Evolutionary conservation across 176 grass and related monocot species (phyloP).

Genomic region (Phoenix dactylifera): DNA sequence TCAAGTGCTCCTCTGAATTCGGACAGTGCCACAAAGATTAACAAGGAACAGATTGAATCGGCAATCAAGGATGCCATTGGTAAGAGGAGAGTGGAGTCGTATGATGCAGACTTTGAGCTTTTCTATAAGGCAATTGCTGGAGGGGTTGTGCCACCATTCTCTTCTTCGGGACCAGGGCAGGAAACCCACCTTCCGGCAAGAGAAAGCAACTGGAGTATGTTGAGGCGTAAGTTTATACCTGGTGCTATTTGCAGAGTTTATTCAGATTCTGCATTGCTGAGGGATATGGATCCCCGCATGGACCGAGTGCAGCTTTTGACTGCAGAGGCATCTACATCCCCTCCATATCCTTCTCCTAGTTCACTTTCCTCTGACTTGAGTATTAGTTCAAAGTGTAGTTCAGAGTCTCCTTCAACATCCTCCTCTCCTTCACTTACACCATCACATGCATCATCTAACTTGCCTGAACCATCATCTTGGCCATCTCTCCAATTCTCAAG

Average conservation of each 20-base stretch:
- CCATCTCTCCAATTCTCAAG: constrained; percentile 56
- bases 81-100: constrained; percentile 58
- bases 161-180: constrained; percentile 44
- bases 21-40: constrained; percentile 39
- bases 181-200: constrained; percentile 92
- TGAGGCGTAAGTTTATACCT: constrained; percentile 67
- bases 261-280: constrained; percentile 62
- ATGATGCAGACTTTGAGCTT: constrained; percentile 79
- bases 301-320: constrained; percentile 32
- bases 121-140: constrained; percentile 72
- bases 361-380: constrained; percentile 83
- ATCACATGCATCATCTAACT: constrained; percentile 62
- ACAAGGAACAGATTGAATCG: constrained; percentile 52
- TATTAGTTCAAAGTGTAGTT: constrained; percentile 78
- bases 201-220: constrained; percentile 76
- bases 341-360: constrained; percentile 79
- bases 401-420: constrained; percentile 77
- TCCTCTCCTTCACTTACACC: constrained; percentile 52
- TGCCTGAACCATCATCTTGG: constrained; percentile 35
- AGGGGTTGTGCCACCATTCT: constrained; percentile 85
- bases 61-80: constrained; percentile 34
- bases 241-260: constrained; percentile 36
- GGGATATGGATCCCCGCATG: constrained; percentile 40
- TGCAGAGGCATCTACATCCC: constrained; percentile 46
- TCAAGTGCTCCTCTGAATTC: constrained; percentile 43